Percentiles rank a stretch among this genome's conserved stretches.
These are phyloP conservation scores for Vanrija sp. DNA, from an alignment of 1,284 basidiomycete species.

Conservation along the genomic window DNA sequence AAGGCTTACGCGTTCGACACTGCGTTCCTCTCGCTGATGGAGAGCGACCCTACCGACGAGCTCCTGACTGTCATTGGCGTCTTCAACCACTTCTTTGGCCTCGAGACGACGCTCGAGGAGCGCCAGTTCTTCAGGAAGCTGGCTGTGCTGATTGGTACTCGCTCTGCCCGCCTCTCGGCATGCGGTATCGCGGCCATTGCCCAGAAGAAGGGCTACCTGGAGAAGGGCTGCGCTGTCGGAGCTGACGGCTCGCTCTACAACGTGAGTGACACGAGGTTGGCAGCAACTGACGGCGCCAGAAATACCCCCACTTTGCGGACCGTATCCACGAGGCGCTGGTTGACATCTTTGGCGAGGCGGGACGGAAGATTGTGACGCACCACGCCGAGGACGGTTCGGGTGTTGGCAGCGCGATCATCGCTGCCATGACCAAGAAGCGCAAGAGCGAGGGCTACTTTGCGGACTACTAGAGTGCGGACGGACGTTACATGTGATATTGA, in stretches of 20 bases:
- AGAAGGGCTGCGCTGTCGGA: conserved; percentile 75
- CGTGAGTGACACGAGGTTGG: conserved; percentile 53
- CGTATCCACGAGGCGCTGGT: conserved; percentile 80
- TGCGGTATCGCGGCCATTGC: conserved; percentile 95
- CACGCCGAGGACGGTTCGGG: conserved; percentile 94
- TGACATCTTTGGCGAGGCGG: conserved; percentile 92
- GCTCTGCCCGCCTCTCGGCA: conserved; percentile 79
- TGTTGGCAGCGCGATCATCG: conserved; percentile 93
- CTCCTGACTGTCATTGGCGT: conserved; percentile 93
- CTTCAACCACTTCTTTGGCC: conserved; percentile 89
- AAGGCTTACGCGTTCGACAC: conserved; percentile 90
- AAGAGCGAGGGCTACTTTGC: conserved; percentile 50
- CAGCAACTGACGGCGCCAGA: conserved; percentile 54
- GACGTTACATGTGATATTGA: too few relatives aligned
- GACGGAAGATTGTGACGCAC: conserved; percentile 78
- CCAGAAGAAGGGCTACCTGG: conserved; percentile 81
- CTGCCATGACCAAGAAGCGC: conserved; percentile 66
- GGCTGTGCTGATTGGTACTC: conserved; percentile 80
- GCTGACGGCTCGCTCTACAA: conserved; percentile 92
- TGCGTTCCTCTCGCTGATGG: conserved; percentile 93
- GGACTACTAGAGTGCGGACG: conserved; percentile 24
- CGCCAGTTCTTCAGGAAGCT: conserved; percentile 92
- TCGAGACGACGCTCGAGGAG: conserved; percentile 90
- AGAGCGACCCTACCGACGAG: conserved; percentile 97
- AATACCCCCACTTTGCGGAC: conserved; percentile 90